Evolutionary conservation across 2,329 filamentous ascomycete species (phyloP).

Genomic region (Diplodia intermedia): DNA sequence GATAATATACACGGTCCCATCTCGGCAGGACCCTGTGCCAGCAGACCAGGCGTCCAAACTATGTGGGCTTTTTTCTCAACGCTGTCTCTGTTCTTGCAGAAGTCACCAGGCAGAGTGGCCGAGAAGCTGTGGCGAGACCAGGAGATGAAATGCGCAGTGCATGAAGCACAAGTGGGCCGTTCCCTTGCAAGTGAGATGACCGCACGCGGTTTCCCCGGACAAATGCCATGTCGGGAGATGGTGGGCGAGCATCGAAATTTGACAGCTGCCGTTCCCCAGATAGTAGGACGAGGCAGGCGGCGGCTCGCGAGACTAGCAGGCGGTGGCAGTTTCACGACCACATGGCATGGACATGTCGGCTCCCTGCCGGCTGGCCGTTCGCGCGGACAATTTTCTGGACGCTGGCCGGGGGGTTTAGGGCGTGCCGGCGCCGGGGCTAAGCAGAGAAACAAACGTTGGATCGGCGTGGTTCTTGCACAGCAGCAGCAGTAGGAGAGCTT

Average conservation of each 20-base stretch:
- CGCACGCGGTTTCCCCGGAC: conserved; percentile 24
- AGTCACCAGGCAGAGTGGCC: background rate
- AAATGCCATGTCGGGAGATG: conserved; percentile 12
- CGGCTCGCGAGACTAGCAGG: background rate
- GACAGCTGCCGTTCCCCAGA: conserved; percentile 19
- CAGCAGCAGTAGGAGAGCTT: conserved; percentile 10
- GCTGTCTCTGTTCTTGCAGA: conserved; percentile 1
- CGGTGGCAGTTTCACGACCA: conserved; percentile 24
- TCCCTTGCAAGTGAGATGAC: conserved; percentile 15
- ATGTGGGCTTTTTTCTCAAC: conserved; percentile 14
- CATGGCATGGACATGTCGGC: conserved; percentile 10
- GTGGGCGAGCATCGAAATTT: conserved; percentile 28
- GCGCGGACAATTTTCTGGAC: conserved; percentile 17
- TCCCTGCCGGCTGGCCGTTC: conserved; percentile 13
- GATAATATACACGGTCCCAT: conserved; percentile 10
- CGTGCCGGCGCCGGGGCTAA: conserved; percentile 4
- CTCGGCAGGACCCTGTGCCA: conserved; percentile 7
- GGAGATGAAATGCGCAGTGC: conserved; percentile 17
- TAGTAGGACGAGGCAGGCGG: background rate
- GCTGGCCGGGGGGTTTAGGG: background rate
- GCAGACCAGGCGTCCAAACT: conserved; percentile 19
- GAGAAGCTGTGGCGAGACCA: background rate
- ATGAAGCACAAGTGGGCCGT: conserved; percentile 26
- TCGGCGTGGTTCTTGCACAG: conserved; percentile 2
- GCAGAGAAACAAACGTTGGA: conserved; percentile 17